Evolutionary conservation across 2,329 filamentous ascomycete genomes (phyloP), one percentile per base, ranked within the genome.

Genomic region (Chaetomiaceae sp.): DNA sequence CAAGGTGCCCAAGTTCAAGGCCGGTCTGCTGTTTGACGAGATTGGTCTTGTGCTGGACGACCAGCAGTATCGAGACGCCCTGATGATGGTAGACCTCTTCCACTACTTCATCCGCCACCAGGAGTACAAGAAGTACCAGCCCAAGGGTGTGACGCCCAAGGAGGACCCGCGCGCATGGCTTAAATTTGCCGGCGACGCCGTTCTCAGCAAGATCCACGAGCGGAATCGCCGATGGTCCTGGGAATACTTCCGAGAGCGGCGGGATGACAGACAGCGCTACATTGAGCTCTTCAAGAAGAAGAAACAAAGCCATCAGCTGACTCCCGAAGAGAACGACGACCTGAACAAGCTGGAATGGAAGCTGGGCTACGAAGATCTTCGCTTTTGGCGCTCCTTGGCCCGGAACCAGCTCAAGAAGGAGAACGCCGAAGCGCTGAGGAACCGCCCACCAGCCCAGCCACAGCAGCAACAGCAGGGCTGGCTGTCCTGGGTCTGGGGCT

Each of bases 21-120:
- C 90, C 22, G 86, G 86, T 32, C 69, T 98, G 15, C 70, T 97
- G 2, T 99, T 99, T 58, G 91, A 99, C 61, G 94, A 99, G 62
- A 90, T 99, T 48, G 93, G 94, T 41, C 84, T 99, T 53, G 87
- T 97, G n/a, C 76, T 99, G 26, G 94, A 99, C 57, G 91, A 98
- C 55, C 81, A 96, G 55, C 93, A 99, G 64, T 99, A 99, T 62
- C 86, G 94, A 24, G 93, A 99, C 68, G 88, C 85, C 5, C 70
- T 99, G 48, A 98, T 98, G 93, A 86, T 99, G 72, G 86, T 97
- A 2, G 93, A 99, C 62, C 74, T 97, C 3, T 98, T 99, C 71
- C 93, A 98, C 65, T 97, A 95, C 68, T 98, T 97, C 65, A 86
- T 96, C 57, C 84, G 91, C 26, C 93, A 98, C 56, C 93, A 97